Evolutionary conservation across 148 eudicot species (phyloP), one percentile per base, ranked within the genome.

Genomic region (Simmondsia chinensis): DNA sequence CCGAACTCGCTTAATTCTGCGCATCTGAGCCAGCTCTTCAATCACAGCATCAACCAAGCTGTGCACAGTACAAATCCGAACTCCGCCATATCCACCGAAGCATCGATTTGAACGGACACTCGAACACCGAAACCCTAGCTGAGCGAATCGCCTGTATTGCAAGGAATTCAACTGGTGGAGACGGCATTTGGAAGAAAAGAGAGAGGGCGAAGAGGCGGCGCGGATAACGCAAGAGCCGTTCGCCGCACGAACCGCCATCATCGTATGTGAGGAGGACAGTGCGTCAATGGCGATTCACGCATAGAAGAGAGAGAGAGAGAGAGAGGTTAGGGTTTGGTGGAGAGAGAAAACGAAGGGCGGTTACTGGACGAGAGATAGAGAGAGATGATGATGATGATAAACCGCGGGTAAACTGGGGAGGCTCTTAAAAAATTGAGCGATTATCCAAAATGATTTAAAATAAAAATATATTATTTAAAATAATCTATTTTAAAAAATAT

Each of bases 171-270:
- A 61, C 22, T 25, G 73, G 31, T 31, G 63, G 20, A 54, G 48
- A 42, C 50, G 42, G 27, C 72, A 31, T 9, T 60, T 30, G 50
- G 39, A 6, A 29, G 57, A 16, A 11, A 56, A 43, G 21, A 51
- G 48, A 35, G 82, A 56, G 3, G 73, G 57, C 29, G 61, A 48
- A 18, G 80, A 40, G 40, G 56, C 32, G 50, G 70, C 45, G 39
- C 84, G 78, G 47, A 74, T 8, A 45, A 73, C 17, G 9, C 58
- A 45, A 37, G 57, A 57, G 46, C 56, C 27, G 56, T 81, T 68
- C 37, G 57, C 59, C 11, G 74, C 73, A 18, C 83, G 78, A 60
- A 54, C 73, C 49, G 68, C 83, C 73, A 76, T 73, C 9, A 22
- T 56, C 25, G 10, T 25, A n/a, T n/a, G n/a, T n/a, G n/a, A n/a